These are phyloP conservation scores for Tuber microsphaerosporum DNA, from an alignment of 495 filamentous ascomycete genomes.

Conservation along the genomic window DNA sequence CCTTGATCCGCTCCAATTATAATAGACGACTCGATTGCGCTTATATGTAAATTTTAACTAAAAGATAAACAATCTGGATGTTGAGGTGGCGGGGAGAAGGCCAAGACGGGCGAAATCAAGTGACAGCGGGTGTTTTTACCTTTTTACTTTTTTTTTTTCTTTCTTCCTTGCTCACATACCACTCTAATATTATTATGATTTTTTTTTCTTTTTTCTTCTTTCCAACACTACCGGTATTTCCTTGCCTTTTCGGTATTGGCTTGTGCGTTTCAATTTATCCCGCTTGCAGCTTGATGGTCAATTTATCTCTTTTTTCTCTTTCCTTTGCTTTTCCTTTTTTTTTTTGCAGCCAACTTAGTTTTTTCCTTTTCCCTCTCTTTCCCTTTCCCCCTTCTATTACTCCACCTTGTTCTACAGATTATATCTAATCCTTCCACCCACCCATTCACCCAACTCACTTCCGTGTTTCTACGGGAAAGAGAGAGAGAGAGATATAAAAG, in stretches of 20 bases:
- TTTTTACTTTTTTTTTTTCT: not conserved
- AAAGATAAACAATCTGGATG: not conserved
- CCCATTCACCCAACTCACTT: conserved; percentile 1
- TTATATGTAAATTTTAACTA: not conserved
- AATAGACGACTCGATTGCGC: not conserved
- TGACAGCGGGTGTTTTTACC: not conserved
- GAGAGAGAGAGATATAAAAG: not conserved
- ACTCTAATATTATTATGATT: not conserved
- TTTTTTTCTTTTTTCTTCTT: not conserved
- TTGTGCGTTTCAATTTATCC: not conserved
- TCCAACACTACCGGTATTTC: not conserved
- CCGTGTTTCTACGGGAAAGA: not conserved
- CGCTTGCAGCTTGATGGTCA: not conserved
- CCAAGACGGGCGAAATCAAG: not conserved
- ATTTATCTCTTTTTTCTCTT: conserved; percentile 9
- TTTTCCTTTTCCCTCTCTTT: conserved; percentile 11
- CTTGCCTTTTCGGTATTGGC: not conserved
- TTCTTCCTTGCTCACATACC: not conserved
- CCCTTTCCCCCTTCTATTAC: not conserved
- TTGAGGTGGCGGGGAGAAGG: not conserved
- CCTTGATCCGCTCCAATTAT: not conserved
- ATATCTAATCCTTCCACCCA: not conserved
- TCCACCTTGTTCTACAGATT: conserved; percentile 22
- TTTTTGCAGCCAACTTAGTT: conserved; percentile 13
- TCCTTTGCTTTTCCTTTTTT: conserved; percentile 20